Conservation (phyloP, 1,139 yeast species). For the Protomyces lactucae-debilis region DNA sequence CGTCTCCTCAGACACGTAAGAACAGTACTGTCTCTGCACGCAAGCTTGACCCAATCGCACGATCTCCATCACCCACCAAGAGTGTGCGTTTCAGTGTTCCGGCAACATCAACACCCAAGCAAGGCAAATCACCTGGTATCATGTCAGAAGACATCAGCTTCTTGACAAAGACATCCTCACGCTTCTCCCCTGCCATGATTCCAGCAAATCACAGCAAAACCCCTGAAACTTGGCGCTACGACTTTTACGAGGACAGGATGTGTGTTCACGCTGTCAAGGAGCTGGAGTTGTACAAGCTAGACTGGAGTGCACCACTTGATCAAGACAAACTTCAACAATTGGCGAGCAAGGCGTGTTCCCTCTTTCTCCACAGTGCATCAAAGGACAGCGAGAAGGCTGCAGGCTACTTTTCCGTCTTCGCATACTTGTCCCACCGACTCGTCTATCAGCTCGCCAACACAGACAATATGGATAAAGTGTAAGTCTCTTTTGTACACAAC, state of each 20-base stretch:
- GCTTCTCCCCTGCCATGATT: constrained; percentile 4
- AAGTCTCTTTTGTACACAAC: not conserved
- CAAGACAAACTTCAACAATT: not conserved
- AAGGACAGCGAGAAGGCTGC: not conserved
- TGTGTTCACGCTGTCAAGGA: not conserved
- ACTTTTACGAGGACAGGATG: constrained; percentile 15
- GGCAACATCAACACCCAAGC: not conserved
- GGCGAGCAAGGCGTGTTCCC: not conserved
- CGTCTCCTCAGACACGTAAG: not conserved
- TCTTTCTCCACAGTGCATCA: not conserved
- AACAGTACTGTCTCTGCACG: not conserved
- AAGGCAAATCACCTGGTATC: not conserved
- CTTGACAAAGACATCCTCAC: not conserved
- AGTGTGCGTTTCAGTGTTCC: not conserved
- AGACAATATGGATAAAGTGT: not conserved
- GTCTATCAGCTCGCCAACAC: not conserved
- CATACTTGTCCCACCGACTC: not conserved
- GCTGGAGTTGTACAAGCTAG: not conserved
- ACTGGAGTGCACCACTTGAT: constrained; percentile 3
- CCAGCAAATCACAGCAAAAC: constrained; percentile 15
- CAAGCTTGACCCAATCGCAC: too few relatives aligned
- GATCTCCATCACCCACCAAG: not conserved
- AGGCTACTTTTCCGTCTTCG: not conserved
- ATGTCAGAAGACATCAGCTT: not conserved
- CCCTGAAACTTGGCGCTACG: constrained; percentile 5